Conservation (phyloP, 2,329 filamentous ascomycete species). For the Cytospora piceicola region DNA sequence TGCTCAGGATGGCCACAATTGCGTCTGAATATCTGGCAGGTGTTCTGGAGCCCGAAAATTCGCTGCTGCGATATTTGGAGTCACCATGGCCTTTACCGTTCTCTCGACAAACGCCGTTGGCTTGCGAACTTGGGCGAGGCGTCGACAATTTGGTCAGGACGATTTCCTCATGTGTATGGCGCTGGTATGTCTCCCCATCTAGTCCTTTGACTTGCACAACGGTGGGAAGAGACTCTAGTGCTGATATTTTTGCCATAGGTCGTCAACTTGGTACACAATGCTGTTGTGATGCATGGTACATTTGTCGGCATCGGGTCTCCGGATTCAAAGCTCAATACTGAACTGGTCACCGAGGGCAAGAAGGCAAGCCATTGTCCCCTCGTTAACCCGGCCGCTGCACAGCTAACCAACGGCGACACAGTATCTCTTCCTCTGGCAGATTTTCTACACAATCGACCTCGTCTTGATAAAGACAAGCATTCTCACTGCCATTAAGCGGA, state of each 20-base stretch:
- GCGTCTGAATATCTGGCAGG: conserved; percentile 29
- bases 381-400: background rate
- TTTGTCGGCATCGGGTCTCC: conserved; percentile 30
- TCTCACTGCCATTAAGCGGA: conserved; percentile 23
- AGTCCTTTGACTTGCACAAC: background rate
- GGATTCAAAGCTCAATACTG: conserved; percentile 25
- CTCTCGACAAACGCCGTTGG: conserved; percentile 25
- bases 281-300: conserved; percentile 29
- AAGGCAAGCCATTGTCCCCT: conserved; percentile 9
- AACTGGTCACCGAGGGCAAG: conserved; percentile 25
- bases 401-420: conserved; percentile 1
- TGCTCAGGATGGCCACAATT: conserved; percentile 25
- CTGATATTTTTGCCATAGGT: background rate
- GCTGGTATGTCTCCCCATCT: conserved; percentile 12
- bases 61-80: conserved; percentile 30
- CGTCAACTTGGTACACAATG: conserved; percentile 30
- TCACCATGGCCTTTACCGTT: conserved; percentile 28
- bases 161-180: conserved; percentile 30
- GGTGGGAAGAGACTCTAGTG: too few relatives aligned
- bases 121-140: conserved; percentile 20
- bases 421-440: conserved; percentile 32
- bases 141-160: conserved; percentile 24
- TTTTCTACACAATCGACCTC: conserved; percentile 27
- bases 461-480: conserved; percentile 31
- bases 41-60: conserved; percentile 27